Evolutionary conservation across 2,329 filamentous ascomycete genomes (phyloP).

Genomic region (Rugonectria rugulosa): DNA sequence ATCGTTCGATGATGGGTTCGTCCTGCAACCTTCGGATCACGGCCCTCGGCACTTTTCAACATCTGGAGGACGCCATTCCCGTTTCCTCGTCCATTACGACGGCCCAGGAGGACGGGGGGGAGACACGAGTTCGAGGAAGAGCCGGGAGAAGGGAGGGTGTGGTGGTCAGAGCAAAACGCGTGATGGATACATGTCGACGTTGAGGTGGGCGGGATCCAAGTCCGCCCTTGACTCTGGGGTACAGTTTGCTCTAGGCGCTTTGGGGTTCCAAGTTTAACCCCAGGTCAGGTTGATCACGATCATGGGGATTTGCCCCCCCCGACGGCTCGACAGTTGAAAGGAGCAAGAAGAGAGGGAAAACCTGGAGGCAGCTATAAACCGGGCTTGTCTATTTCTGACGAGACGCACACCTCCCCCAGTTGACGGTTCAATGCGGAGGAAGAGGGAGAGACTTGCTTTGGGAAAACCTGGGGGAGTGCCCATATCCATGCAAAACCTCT

Average conservation of each 20-base stretch:
- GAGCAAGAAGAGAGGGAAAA: too few species aligned
- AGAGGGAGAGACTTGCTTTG: too few species aligned
- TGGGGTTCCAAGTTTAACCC: background rate
- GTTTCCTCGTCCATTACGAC: background rate
- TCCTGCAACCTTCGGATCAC: conserved; percentile 32
- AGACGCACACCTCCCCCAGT: background rate
- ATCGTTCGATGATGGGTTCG: conserved; percentile 34
- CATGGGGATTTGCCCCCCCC: background rate
- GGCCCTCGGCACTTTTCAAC: conserved; percentile 31
- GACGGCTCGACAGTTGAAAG: background rate
- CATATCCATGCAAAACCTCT: conserved; percentile 1
- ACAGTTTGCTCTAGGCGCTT: background rate
- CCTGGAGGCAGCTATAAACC: conserved; percentile 13
- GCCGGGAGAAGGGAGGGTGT: conserved; percentile 13
- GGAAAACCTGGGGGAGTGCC: conserved; percentile 15
- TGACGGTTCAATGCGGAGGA: background rate
- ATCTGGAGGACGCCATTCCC: background rate
- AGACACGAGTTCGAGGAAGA: background rate
- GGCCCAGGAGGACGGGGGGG: background rate
- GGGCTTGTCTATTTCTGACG: background rate
- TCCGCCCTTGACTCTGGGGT: conserved; percentile 9
- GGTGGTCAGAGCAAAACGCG: conserved; percentile 27
- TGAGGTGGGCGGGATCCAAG: conserved; percentile 13
- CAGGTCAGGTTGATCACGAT: background rate
- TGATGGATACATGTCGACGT: conserved; percentile 27